Evolutionary conservation across 345 rosid genomes (phyloP).

Genomic region (Brassica rapa): DNA sequence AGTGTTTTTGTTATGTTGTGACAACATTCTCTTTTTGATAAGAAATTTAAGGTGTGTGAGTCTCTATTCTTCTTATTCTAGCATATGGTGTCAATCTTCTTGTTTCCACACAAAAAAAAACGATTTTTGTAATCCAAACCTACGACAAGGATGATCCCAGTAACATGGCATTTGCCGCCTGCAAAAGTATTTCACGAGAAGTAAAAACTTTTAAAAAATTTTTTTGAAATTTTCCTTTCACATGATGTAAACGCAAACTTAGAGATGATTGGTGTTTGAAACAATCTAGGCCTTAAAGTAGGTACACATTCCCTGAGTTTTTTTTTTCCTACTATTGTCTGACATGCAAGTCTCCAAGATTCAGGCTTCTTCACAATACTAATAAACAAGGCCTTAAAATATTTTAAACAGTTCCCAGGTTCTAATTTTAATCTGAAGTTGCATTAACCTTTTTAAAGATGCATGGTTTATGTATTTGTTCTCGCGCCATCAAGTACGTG

Average conservation of each 20-base stretch:
- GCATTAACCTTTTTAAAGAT: no score
- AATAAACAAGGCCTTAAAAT: no score
- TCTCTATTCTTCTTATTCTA: background rate
- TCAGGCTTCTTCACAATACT: slow-evolving; percentile 1
- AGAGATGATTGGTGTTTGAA: background rate
- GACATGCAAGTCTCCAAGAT: slow-evolving; percentile 6
- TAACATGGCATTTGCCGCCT: background rate
- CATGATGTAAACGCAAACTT: background rate
- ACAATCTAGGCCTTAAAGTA: background rate
- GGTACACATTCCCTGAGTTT: background rate
- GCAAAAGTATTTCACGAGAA: background rate
- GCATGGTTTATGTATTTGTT: background rate
- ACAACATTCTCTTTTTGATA: background rate
- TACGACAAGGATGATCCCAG: background rate
- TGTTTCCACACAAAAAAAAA: background rate
- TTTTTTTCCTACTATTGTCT: background rate
- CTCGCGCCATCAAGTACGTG: background rate
- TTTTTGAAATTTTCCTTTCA: background rate
- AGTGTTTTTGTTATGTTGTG: background rate
- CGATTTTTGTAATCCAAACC: no score
- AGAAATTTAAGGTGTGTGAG: background rate
- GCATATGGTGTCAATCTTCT: background rate
- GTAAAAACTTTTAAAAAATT: no score
- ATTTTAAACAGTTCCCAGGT: background rate
- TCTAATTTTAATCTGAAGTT: background rate